These are phyloP conservation scores for Fusarium compactum DNA, from an alignment of 2,329 filamentous ascomycete species.

Conservation along the genomic window DNA sequence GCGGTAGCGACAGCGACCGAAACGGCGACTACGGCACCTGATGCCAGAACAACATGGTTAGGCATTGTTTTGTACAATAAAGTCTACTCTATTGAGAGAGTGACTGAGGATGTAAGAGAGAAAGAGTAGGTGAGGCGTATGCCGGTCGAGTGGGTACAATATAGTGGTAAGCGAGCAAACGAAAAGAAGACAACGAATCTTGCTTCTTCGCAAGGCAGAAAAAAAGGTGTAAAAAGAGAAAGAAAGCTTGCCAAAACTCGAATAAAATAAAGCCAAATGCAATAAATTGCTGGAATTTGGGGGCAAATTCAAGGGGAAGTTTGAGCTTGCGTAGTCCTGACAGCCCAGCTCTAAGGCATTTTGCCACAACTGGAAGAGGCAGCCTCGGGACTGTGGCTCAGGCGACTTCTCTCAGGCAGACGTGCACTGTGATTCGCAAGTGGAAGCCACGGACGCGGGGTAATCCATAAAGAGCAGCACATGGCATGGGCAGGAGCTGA, in stretches of 20 bases:
- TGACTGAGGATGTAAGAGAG: conserved; percentile 24
- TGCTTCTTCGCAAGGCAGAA: neutral
- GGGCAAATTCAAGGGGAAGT: conserved; percentile 35
- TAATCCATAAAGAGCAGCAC: conserved; percentile 23
- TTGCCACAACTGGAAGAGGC: conserved; percentile 28
- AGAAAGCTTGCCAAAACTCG: conserved; percentile 18
- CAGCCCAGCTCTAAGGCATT: conserved; percentile 23
- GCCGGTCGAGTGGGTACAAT: neutral
- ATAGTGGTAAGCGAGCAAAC: conserved; percentile 31
- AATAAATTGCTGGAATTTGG: conserved; percentile 10
- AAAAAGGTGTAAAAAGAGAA: neutral
- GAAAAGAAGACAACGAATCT: conserved; percentile 6
- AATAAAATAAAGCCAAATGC: neutral
- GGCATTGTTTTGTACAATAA: conserved; percentile 57
- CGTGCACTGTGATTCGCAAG: conserved; percentile 42
- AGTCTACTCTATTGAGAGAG: conserved; percentile 13
- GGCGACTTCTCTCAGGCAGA: conserved; percentile 40
- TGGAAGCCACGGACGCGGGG: conserved; percentile 38
- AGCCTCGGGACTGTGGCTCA: conserved; percentile 40
- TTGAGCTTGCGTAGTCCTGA: conserved; percentile 42
- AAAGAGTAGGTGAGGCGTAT: conserved; percentile 9
- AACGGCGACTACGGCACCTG: conserved; percentile 69
- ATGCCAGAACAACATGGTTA: conserved; percentile 67
- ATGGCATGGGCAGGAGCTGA: conserved; percentile 8
- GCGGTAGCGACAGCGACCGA: conserved; percentile 69